Evolutionary conservation across 768 basidiomycete genomes (phyloP), one percentile per base, ranked within the genome.

Genomic region (Kwoniella sp.): DNA sequence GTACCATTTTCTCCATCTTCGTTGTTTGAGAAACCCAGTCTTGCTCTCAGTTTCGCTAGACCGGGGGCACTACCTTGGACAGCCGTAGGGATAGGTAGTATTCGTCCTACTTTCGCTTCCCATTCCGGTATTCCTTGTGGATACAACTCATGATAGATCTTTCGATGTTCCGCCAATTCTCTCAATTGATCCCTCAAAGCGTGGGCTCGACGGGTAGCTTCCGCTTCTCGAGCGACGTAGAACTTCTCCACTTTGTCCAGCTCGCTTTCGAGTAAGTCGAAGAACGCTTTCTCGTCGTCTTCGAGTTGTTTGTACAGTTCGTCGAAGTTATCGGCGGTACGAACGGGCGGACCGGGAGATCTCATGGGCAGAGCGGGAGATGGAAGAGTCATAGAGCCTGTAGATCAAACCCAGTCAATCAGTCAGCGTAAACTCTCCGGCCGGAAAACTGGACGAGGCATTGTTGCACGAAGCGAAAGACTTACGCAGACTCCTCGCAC

Each of bases 161-260:
- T 83, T 30, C 86, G 82, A 79, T 92, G 91, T 64, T 87, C 86
- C 40, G 82, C 83, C 8, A 96, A 85, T 72, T 92, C 90, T 9
- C 84, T 78, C 19, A 95, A 83, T 74, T 97, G 93, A 46, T 83
- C 83, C 61, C 85, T 84, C 5, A 98, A 64, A 12, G 79, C 73
- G n/a, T 80, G 69, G 9, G 74, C 78, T 15, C 82, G 73, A 24
- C 70, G 62, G 1, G 69, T 52, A 4, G 80, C 86, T 85, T 88
- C 80, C 85, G 87, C 50, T 83, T 83, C 80, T 87, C 92, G 84
- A 25, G 85, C 86, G 5, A 85, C 72, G 76, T 91, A 98, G 79
- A 99, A 99, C 0, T 82, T 80, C 63, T 90, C 90, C 13, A 97
- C 86, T 78, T 95, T 96, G 22, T 88, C 86, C 1, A 97, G 82